phyloP scores from a whole-genome alignment of 129 eudicot genomes.

The Heracleum sosnowskyi region DNA sequence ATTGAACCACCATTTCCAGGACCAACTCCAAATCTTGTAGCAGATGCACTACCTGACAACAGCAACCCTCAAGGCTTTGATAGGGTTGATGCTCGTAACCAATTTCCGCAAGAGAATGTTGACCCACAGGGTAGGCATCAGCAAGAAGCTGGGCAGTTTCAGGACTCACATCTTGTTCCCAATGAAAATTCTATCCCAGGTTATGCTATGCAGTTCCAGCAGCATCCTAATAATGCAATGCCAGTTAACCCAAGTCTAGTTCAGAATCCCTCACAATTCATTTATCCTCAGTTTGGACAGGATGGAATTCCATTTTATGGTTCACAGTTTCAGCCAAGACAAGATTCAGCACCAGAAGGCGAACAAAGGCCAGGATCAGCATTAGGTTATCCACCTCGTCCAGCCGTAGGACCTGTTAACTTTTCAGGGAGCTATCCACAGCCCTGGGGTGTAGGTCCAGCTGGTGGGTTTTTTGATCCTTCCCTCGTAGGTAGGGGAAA shows the following conservation, averaged over 20 bases:
- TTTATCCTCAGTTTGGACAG: slow-evolving; percentile 35
- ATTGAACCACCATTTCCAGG: slow-evolving; percentile 33
- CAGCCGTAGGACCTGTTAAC: slow-evolving; percentile 26
- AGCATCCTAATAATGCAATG: slow-evolving; percentile 34
- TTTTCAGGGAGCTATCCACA: slow-evolving; percentile 28
- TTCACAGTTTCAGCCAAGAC: slow-evolving; percentile 18
- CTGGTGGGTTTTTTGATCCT: slow-evolving; percentile 24
- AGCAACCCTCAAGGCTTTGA: slow-evolving; percentile 9
- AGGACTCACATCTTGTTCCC: background rate
- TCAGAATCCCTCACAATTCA: slow-evolving; percentile 52
- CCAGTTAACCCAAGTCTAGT: slow-evolving; percentile 42
- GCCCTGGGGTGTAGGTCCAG: slow-evolving; percentile 43
- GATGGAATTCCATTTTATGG: slow-evolving; percentile 32
- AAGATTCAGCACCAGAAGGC: slow-evolving; percentile 38
- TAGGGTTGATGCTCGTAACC: slow-evolving; percentile 28
- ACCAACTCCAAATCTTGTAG: slow-evolving; percentile 17
- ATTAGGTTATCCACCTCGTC: slow-evolving; percentile 40
- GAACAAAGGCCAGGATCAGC: slow-evolving; percentile 54
- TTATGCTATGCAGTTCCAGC: slow-evolving; percentile 10
- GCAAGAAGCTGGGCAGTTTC: slow-evolving; percentile 10
- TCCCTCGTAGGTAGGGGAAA: background rate
- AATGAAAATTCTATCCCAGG: background rate
- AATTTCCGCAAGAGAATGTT: slow-evolving; percentile 33
- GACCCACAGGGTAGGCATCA: slow-evolving; percentile 12
- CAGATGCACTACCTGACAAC: background rate